Evolutionary conservation across 2,329 filamentous ascomycete species (phyloP), one percentile per base, ranked within the genome.

Genomic region (Hymenoscyphus albidus): DNA sequence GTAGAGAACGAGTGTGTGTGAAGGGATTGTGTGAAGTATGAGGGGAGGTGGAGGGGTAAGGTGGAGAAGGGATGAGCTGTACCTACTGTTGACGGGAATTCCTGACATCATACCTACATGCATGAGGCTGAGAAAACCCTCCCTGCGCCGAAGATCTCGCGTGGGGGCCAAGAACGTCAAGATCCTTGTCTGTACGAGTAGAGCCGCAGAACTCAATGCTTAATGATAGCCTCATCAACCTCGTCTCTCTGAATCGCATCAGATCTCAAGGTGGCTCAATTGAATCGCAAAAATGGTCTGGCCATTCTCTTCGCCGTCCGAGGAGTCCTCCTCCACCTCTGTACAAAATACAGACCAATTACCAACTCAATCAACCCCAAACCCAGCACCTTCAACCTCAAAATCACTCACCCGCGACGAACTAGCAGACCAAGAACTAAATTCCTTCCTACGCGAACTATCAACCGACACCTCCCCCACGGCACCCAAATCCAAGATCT

Each of bases 261-360:
- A 5, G 7, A 61, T 12, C 18, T 55, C 38, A 32, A 57, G 12
- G 13, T 12, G 1, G 31, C 27, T 35, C 44, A 40, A 59, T 39
- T 57, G 48, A 42, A 18, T 39, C 51, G 68, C 71, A 78, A 63
- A 67, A n/a, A 88, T 88, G 86, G 85, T 85, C 69, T 88, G 86
- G 86, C 78, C 87, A 67, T 88, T 85, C 84, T 59, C 69, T 16
- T 74, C 72, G 18, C 59, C 67, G 48, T 58, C 70, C 18, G 70
- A 67, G 70, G 56, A 67, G n/a, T n/a, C n/a, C 27, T 57, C 61
- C 10, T 51, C 61, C 18, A 62, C 67, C 65, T 31, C 61, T 16
- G 32, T 70, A 10, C 54, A 44, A 54, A 57, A 22, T 1, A 18
- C 14, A 16, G 57, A 22, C 13, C 12, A 27, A 39, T 27, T 31